Evolutionary conservation across 2,329 filamentous ascomycete species (phyloP), one percentile per base, ranked within the genome.

Genomic region (Pseudogymnoascus sp.): DNA sequence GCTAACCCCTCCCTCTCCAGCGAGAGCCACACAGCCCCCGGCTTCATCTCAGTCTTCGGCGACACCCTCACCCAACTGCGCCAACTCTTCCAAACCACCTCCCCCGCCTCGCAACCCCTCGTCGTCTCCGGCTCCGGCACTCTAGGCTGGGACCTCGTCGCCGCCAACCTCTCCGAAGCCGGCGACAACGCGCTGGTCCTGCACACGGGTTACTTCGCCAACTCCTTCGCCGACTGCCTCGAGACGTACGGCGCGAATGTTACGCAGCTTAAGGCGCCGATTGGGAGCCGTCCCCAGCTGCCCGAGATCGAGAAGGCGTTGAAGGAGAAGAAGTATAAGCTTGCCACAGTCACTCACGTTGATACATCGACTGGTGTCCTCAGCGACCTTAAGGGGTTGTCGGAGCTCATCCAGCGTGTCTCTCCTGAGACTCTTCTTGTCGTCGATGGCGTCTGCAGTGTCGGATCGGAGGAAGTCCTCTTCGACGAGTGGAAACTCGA

Each of bases 281-380:
- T 98, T 74, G 95, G 95, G 67, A 88, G 90, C 69, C 86, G 92
- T 63, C 93, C 93, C 54, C 90, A 96, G 74, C 84, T 96, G 39
- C 83, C 88, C 62, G 90, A 96, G 76, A 87, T 99, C 67, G 93
- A 98, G 79, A 85, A 89, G 77, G 92, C 93, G 2, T 81, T 99
- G 69, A 89, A 88, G 76, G 86, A 91, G 81, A 96, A 95, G 82
- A 86, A 90, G 73, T 98, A 96, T 83, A 98, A 98, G 84, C 77
- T 93, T 67, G 79, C 99, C 72, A 98, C 93, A 45, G 89, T 98
- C 68, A 99, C 95, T 10, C 95, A 99, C 76, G 93, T 97, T 67
- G 95, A 99, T 75, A 99, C 95, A 23, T 97, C 93, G 3, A 99
- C 95, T 39, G 95, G 95, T 70, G 95, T 99, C 25, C 81, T 99